Conservation (phyloP, 495 filamentous ascomycete genomes). For the Penicillium nucicola region DNA sequence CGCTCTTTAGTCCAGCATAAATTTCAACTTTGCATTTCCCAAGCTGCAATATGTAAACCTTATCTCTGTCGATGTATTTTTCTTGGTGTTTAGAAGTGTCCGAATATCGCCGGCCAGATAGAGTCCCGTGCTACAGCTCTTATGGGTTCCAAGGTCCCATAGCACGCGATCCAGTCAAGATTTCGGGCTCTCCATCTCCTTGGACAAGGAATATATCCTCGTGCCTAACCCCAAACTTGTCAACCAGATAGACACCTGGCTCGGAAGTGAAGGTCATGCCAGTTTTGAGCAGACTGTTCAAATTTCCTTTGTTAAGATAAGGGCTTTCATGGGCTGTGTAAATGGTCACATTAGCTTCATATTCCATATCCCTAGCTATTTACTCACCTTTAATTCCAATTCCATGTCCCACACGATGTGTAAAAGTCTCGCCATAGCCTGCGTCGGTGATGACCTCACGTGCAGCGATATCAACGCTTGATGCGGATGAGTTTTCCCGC, state of each 20-base stretch:
- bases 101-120: no score
- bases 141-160: conserved; percentile 45
- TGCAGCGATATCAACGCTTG: conserved; percentile 52
- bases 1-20: neutral
- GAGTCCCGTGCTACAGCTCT: neutral
- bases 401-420: conserved; percentile 56
- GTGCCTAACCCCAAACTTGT: conserved; percentile 53
- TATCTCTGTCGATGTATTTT: no score
- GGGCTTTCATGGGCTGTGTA: conserved; percentile 49
- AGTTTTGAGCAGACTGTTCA: conserved; percentile 29
- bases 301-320: conserved; percentile 54
- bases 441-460: conserved; percentile 46
- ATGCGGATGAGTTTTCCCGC: conserved; percentile 42
- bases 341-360: neutral
- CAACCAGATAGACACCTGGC: conserved; percentile 52
- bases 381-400: conserved; percentile 51
- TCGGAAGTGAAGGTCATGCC: conserved; percentile 57
- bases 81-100: no score
- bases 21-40: neutral
- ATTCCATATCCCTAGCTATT: neutral
- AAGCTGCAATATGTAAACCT: no score
- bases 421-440: conserved; percentile 50
- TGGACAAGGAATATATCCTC: conserved; percentile 51
- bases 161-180: conserved; percentile 46
- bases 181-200: conserved; percentile 39